Conservation (phyloP, 2,329 filamentous ascomycete species). For the Aspergillus novofumigatus region DNA sequence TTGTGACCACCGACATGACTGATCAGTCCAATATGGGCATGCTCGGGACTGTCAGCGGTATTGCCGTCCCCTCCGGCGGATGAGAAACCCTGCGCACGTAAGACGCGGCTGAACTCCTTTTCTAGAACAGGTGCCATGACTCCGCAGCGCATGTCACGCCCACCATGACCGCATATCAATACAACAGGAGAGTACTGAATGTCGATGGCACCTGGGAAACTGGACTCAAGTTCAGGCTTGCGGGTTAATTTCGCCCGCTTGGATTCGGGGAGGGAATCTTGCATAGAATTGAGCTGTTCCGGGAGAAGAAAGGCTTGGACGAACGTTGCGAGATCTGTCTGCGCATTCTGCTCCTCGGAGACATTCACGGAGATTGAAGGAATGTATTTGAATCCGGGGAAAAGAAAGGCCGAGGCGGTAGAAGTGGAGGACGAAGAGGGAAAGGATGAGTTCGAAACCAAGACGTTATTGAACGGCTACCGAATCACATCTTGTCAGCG, state of each 20-base stretch:
- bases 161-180: slow-evolving; percentile 82
- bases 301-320: slow-evolving; percentile 40
- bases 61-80: slow-evolving; percentile 15
- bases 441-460: slow-evolving; percentile 74
- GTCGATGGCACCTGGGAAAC: slow-evolving; percentile 60
- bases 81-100: slow-evolving; percentile 28
- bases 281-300: slow-evolving; percentile 28
- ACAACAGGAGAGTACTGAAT: slow-evolving; percentile 57
- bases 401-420: slow-evolving; percentile 62
- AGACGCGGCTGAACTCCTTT: slow-evolving; percentile 59
- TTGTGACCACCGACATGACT: slow-evolving; percentile 94
- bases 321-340: slow-evolving; percentile 42
- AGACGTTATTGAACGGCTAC: slow-evolving; percentile 78
- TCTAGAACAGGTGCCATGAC: slow-evolving; percentile 70
- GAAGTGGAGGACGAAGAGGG: slow-evolving; percentile 46
- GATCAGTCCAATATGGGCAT: slow-evolving; percentile 48
- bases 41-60: slow-evolving; percentile 24
- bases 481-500: slow-evolving; percentile 7
- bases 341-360: slow-evolving; percentile 34
- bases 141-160: slow-evolving; percentile 78
- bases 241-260: slow-evolving; percentile 38
- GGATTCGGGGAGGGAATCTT: slow-evolving; percentile 26
- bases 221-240: slow-evolving; percentile 44
- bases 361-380: slow-evolving; percentile 63
- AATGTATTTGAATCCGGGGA: slow-evolving; percentile 80